Evolutionary conservation across 2,329 filamentous ascomycete species (phyloP).

Genomic region (Paraphoma chrysanthemicola): DNA sequence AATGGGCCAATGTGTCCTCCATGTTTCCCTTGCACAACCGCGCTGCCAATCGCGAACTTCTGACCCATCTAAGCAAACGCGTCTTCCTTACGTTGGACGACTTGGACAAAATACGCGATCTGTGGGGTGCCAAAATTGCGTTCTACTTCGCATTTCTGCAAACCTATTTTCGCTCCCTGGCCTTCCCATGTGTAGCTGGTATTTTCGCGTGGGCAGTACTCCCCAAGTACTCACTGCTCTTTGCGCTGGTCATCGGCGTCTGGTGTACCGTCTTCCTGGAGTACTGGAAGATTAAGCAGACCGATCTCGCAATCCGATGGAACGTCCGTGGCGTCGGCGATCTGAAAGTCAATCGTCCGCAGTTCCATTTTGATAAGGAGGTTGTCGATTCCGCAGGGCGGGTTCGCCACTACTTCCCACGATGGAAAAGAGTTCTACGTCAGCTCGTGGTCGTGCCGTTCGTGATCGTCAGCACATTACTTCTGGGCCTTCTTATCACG

Average conservation of each 20-base stretch:
- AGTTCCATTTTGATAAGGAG: constrained; percentile 34
- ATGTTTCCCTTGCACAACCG: constrained; percentile 83
- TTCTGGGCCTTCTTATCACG: constrained; percentile 36
- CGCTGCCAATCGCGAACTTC: constrained; percentile 75
- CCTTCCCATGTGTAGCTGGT: constrained; percentile 39
- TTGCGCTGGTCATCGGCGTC: constrained; percentile 38
- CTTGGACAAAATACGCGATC: constrained; percentile 76
- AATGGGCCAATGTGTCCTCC: constrained; percentile 75
- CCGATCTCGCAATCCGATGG: constrained; percentile 43
- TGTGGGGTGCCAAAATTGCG: constrained; percentile 73
- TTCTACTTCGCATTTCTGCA: constrained; percentile 48
- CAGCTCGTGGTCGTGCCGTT: constrained; percentile 43
- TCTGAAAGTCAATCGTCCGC: constrained; percentile 38
- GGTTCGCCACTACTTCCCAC: constrained; percentile 34
- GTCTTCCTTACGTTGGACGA: constrained; percentile 70
- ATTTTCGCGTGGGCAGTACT: constrained; percentile 40
- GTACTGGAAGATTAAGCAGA: constrained; percentile 44
- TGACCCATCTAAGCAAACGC: constrained; percentile 76
- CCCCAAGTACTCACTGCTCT: constrained; percentile 38
- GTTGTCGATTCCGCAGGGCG: constrained; percentile 35
- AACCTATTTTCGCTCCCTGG: constrained; percentile 39
- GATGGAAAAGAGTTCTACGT: constrained; percentile 37
- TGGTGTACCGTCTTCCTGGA: constrained; percentile 46
- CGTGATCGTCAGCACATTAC: constrained; percentile 31
- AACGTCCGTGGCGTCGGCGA: constrained; percentile 38